Evolutionary conservation across 2,329 filamentous ascomycete species (phyloP), one percentile per base, ranked within the genome.

Genomic region (Fonsecaea erecta): DNA sequence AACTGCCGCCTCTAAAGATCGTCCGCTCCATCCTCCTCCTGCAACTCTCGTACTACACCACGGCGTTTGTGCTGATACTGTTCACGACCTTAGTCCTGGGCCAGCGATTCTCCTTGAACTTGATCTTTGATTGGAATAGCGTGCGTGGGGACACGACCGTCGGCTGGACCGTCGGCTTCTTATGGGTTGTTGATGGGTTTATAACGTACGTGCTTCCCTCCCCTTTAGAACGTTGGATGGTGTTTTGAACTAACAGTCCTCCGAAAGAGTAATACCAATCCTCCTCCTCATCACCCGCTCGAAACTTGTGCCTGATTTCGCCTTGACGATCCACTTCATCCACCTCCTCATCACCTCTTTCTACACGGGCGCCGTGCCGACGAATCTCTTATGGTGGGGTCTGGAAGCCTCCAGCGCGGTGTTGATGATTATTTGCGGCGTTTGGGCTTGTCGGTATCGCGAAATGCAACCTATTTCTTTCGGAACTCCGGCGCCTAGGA

Each of bases 301-400:
- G 54, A 98, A 98, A 77, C 90, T 98, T 66, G 91, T 98, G 57
- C 92, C 92, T 71, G 95, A 99, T 79, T 99, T 98, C 77, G 91
- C 92, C 34, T 82, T 97, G 26, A 97, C 94, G 1, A 85, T 97
- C 18, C 92, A 96, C 80, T 85, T 91, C 76, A 81, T 97, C 48
- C 91, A 97, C 76, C 85, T 97, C 60, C 69, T 95, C 73, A 78
- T 92, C 73, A 91, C 91, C 30, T 89, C 88, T 21, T 76, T 97
- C 35, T 97, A 96, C 78, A 89, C 91, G 2, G 87, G 88, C 73
- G 84, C 86, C 9, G 75, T 98, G 30, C 95, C 95, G 1, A 83
- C 85, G 9, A 89, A 94, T 76, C 79, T 87, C 69, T 89, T 96
- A 73, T 99, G 95, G 95, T 99, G 95, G 94, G 81, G 79, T 1